Evolutionary conservation across 1,284 basidiomycete genomes (phyloP), one percentile per base, ranked within the genome.

Genomic region (Ustilago tritici): DNA sequence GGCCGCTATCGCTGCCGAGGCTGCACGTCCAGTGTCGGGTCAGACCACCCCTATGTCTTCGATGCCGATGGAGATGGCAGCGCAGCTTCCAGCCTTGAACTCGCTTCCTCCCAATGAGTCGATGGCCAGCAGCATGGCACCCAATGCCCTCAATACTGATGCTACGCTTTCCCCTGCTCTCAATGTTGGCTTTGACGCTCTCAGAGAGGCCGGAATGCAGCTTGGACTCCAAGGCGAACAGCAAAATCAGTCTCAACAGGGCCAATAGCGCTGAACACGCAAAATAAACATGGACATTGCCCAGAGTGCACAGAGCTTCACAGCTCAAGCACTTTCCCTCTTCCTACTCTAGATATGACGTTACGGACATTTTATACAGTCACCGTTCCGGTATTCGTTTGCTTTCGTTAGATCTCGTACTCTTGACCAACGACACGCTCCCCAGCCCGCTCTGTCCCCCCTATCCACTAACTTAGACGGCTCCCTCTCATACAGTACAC

Each of bases 11-110:
- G 66, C 66, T n/a, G 66, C 75, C 6, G 70, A 70, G 52, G 58
- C 72, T 50, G 62, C 61, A 1, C 75, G 57, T 28, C 65, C 76
- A 10, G 55, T 36, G 28, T 70, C 75, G 1, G 79, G 81, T 4
- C 77, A 81, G 58, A 69, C 58, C 15, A 79, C 79, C 23, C 81
- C 81, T 0, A 82, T 82, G 66, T 78, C 77, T 12, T 78, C 76
- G 56, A 71, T 82, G 77, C 79, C 81, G 7, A 62, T 49, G 11
- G 79, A 82, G 31, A 81, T 82, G 59, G 67, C 60, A 0, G 71
- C 79, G 23, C 70, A 76, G 11, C 63, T 81, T 11, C 79, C 81
- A 2, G 59, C 66, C 1, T 32, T 82, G 56, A 71, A 65, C 55
- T 71, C 71, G 55, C 61, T 75, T 40, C 65, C 68, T 31, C 67